Base-by-base conservation (phyloP, 345 rosid species). In the Camelina hispida region DNA sequence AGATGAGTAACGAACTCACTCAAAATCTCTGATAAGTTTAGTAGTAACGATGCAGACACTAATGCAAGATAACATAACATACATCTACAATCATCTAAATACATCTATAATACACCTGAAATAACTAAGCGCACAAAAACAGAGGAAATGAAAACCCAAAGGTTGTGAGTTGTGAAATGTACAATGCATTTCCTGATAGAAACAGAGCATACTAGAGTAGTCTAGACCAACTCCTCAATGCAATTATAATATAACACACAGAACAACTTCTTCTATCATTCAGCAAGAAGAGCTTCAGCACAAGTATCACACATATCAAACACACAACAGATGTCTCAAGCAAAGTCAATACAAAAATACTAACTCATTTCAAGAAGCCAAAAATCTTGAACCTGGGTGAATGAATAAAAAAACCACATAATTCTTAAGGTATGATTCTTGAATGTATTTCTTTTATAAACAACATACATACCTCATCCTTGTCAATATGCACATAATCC, bases 391-490 rank as follows among this genome's bases (percentile, higher is more conserved):
- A 6, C 11, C 5, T 18, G 66, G 59, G 18, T 7, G 57, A 65
- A 25, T 25, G 28, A 25, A 25, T 7, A 32, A 30, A 9, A 16
- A 2, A 62, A 15, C 3, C 32, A 18, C 34, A 15, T 8, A 20
- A 4, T 56, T 14, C 9, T 12, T 44, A 58, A 58, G 9, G 35
- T 40, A 13, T 16, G n/a, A 13, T 47, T 15, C 35, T 15, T 57
- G 50, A 48, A 3, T 42, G 1, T 28, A 28, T 28, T 3, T 28
- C 4, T 28, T 28, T 4, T 28, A 3, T 4, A 4, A 50, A 5
- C 14, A 56, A 17, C 35, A 14, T 65, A 93, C 98, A 14, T 65
- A 93, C 98, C 96, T 89, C 88, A 51, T 88, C 83, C 37, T 77
- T 79, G 2, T 25, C 4, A 25, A 25, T 25, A 25, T 72, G 75